Percentiles rank a stretch among this genome's conserved stretches.
Conservation (phyloP, 2,329 filamentous ascomycete species). For the Zopfia rhizophila region DNA sequence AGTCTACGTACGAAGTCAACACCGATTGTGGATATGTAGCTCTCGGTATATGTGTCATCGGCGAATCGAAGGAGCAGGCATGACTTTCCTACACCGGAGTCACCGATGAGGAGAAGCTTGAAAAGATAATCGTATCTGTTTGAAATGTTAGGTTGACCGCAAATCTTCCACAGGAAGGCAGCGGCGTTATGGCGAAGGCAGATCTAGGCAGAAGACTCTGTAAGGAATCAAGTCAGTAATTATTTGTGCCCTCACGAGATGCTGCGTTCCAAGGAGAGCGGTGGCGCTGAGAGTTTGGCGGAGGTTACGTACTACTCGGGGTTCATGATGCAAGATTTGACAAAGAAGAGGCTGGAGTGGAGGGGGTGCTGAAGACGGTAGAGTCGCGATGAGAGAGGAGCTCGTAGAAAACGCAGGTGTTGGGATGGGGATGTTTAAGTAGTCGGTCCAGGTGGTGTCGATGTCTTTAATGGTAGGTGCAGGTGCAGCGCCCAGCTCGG, state of each 20-base stretch:
- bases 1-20: conserved; percentile 88
- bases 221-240: conserved; percentile 36
- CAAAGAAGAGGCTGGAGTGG: conserved; percentile 16
- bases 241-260: conserved; percentile 16
- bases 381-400: conserved; percentile 7
- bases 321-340: conserved; percentile 74
- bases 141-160: conserved; percentile 28
- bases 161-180: too few species aligned
- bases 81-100: conserved; percentile 99
- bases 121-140: conserved; percentile 99
- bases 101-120: conserved; percentile 99
- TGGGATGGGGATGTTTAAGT: conserved; percentile 36
- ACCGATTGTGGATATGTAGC: conserved; percentile 98
- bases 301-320: conserved; percentile 82
- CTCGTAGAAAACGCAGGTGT: conserved; percentile 10
- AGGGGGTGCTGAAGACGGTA: conserved; percentile 4
- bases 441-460: too few species aligned
- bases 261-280: conserved; percentile 20
- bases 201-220: conserved; percentile 33
- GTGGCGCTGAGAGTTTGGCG: conserved; percentile 43
- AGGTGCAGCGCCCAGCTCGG: too few species aligned
- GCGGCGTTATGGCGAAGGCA: conserved; percentile 19
- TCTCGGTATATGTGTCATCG: conserved; percentile 98
- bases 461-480: too few species aligned
- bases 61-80: conserved; percentile 97